Percentiles rank a stretch among this genome's conserved stretches.
Conservation (phyloP, 31 red algal genomes). For the Endocladia muricata region DNA sequence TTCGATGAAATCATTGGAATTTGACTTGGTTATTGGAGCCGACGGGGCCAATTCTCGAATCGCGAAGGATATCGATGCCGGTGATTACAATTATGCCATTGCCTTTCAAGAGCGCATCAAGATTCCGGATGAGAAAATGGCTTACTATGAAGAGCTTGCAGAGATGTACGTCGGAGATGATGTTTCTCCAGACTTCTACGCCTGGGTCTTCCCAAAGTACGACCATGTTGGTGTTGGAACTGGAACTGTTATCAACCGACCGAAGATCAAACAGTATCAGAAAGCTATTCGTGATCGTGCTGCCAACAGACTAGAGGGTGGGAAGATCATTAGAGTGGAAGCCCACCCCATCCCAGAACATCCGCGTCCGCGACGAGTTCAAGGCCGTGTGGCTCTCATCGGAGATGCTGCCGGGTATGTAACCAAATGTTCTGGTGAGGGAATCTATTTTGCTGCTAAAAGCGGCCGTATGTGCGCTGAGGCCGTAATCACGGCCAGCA, state of each 20-base stretch:
- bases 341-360: slow-evolving; percentile 99
- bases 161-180: slow-evolving; percentile 99
- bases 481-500: slow-evolving; percentile 67
- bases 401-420: slow-evolving; percentile 99
- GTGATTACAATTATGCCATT: slow-evolving; percentile 98
- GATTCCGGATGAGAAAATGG: slow-evolving; percentile 97
- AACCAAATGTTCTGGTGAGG: slow-evolving; percentile 98
- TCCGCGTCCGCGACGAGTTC: slow-evolving; percentile 88
- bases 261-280: slow-evolving; percentile 97
- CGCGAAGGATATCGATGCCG: slow-evolving; percentile 98
- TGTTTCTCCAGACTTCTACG: slow-evolving; percentile 99
- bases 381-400: slow-evolving; percentile 90
- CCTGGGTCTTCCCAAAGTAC: slow-evolving; percentile 99
- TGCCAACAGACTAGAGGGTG: slow-evolving; percentile 81
- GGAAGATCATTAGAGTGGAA: slow-evolving; percentile 98
- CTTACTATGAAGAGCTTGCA: slow-evolving; percentile 96
- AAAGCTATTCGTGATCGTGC: slow-evolving; percentile 95
- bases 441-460: slow-evolving; percentile 99
- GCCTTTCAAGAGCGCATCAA: slow-evolving; percentile 99
- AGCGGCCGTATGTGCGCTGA: slow-evolving; percentile 97
- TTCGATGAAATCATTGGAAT: slow-evolving; percentile 35
- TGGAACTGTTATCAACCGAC: slow-evolving; percentile 95
- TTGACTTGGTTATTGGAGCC: slow-evolving; percentile 94
- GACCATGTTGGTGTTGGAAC: slow-evolving; percentile 99
- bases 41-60: slow-evolving; percentile 99